Evolutionary conservation across 768 basidiomycete genomes (phyloP), one percentile per base, ranked within the genome.

Genomic region (Termitomyces sp.): DNA sequence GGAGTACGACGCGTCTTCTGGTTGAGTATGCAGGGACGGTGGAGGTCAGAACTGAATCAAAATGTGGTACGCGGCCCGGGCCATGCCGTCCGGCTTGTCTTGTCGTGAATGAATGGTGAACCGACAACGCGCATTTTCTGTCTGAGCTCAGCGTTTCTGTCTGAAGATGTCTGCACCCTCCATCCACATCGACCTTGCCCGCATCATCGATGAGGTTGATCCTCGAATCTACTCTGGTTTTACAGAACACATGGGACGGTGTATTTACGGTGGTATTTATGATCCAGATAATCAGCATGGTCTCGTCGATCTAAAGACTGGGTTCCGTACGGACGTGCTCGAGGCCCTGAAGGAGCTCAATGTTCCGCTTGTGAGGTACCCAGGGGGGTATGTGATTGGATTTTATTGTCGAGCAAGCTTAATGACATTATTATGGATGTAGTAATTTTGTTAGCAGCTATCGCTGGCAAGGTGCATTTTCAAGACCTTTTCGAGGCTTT

Each of bases 201-300:
- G 75, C 30, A 62, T 75, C 55, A 73, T 79, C 55, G 76, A 77
- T 61, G 72, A 73, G 13, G 75, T 77, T 28, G 79, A 79, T 63
- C 75, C 78, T 23, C 75, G 77, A 20, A 79, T 85, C 64, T 85
- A 82, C 67, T 82, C 81, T 30, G 84, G 84, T 2, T 87, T 86
- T 69, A 79, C 84, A 9, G 85, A 86, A 66, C 83, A 86, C 62
- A 78, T 85, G 70, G 85, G 81, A 0, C 68, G 80, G 48, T 82
- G 81, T 68, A 82, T 83, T 59, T 82, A 83, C 57, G 79, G 79
- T 30, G 81, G 81, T 5, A 67, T 82, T 38, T 77, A 75, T 68
- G 72, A 75, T 64, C 75, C 76, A 20, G 68, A 66, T 50, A 72
- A 79, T 61, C 56, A 67, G 43, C 64, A 72, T 56, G 71, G 73